Conservation (phyloP, 106 monocot species). For the Phalaenopsis aphrodite region DNA sequence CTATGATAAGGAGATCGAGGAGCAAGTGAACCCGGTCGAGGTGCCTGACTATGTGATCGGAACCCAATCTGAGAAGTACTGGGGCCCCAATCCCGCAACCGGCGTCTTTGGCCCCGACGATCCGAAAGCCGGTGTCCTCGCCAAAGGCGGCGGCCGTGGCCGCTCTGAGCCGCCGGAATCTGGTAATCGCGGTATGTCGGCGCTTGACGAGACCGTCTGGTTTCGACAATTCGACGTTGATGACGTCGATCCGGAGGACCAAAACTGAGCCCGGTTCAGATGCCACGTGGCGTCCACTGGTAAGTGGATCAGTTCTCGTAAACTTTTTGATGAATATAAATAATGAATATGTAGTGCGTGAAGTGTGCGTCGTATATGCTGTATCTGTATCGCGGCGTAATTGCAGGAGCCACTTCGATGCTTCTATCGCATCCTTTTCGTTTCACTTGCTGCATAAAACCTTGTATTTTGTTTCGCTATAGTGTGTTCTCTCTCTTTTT, state of each 20-base stretch:
- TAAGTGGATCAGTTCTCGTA: too few species aligned
- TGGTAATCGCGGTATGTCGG: background rate
- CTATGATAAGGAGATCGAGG: constrained; percentile 51
- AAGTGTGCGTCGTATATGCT: too few species aligned
- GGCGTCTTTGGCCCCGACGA: constrained; percentile 51
- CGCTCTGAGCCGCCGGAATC: background rate
- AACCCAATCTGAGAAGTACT: constrained; percentile 33
- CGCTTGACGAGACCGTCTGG: background rate
- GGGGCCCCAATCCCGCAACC: constrained; percentile 49
- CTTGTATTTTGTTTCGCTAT: too few species aligned
- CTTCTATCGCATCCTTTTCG: too few species aligned
- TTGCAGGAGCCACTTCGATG: too few species aligned
- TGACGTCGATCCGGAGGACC: background rate
- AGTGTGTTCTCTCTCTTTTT: too few species aligned
- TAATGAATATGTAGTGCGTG: too few species aligned
- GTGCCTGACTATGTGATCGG: constrained; percentile 42
- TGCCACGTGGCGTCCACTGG: too few species aligned
- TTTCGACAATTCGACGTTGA: background rate
- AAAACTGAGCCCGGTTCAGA: too few species aligned
- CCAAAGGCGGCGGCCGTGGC: background rate
- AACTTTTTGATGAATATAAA: too few species aligned
- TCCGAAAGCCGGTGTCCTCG: background rate
- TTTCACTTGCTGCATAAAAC: too few species aligned
- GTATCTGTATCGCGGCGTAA: too few species aligned
- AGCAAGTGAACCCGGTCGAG: constrained; percentile 24